Evolutionary conservation across 768 basidiomycete genomes (phyloP).

Genomic region (Hericium coralloides): DNA sequence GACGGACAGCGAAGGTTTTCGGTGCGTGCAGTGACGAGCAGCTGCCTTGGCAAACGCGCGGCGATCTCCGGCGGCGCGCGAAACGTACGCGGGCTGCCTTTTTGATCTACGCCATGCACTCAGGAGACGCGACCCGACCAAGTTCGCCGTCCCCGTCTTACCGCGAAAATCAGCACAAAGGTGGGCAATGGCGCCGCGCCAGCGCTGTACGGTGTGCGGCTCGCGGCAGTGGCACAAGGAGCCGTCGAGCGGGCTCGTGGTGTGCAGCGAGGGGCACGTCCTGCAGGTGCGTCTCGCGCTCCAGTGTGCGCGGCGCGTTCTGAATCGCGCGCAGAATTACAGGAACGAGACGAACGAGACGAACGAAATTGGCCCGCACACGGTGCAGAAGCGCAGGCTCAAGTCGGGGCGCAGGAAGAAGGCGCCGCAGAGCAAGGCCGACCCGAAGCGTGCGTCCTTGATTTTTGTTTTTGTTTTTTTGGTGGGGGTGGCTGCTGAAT

Average conservation of each 20-base stretch:
- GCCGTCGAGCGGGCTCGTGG: slow-evolving; percentile 67
- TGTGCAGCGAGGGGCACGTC: slow-evolving; percentile 88
- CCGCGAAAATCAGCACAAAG: not conserved
- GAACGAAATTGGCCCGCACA: slow-evolving; percentile 53
- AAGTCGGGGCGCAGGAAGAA: slow-evolving; percentile 50
- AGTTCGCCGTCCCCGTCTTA: not conserved
- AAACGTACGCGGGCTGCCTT: not conserved
- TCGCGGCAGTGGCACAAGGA: slow-evolving; percentile 88
- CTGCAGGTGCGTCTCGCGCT: slow-evolving; percentile 48
- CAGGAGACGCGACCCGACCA: not conserved
- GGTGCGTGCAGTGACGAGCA: not conserved
- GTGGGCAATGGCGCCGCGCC: slow-evolving; percentile 45
- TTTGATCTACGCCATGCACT: not conserved
- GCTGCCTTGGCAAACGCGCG: not conserved
- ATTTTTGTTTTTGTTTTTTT: not conserved
- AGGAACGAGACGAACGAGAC: slow-evolving; percentile 70
- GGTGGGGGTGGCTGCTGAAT: not conserved
- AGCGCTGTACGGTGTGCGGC: slow-evolving; percentile 68
- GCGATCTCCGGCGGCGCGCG: not conserved
- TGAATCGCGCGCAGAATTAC: slow-evolving; percentile 48
- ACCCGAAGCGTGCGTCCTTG: slow-evolving; percentile 49
- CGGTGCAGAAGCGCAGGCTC: slow-evolving; percentile 54
- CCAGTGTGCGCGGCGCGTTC: not conserved
- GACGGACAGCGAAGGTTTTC: not conserved
- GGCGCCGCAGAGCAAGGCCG: slow-evolving; percentile 37